A percentile compares a stretch with the other conserved stretches of the same genome.
phyloP scores from a whole-genome alignment of 208 protist species.

The Trypanosoma caninum region DNA sequence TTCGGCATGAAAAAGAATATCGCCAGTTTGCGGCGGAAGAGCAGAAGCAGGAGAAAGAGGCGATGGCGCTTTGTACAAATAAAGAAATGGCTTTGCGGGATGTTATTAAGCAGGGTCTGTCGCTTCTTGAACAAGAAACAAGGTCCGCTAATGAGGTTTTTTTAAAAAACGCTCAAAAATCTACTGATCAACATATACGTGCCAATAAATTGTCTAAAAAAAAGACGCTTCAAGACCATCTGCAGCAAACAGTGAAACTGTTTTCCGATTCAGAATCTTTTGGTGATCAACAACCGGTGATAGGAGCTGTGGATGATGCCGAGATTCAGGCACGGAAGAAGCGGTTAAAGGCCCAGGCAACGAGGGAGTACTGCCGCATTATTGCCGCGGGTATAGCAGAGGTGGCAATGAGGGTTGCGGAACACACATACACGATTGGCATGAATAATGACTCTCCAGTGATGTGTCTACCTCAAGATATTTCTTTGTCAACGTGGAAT shows the following conservation, averaged over 20 bases:
- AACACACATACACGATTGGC: constrained; percentile 54
- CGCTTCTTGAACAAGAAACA: constrained; percentile 33
- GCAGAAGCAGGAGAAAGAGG: constrained; percentile 35
- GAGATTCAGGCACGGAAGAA: neutral
- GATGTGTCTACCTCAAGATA: constrained; percentile 47
- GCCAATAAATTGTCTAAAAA: constrained; percentile 18
- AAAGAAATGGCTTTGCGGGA: constrained; percentile 26
- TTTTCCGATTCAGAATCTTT: neutral
- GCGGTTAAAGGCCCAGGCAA: constrained; percentile 7
- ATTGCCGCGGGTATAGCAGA: constrained; percentile 54
- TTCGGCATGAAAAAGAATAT: constrained; percentile 57
- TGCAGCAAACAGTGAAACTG: neutral
- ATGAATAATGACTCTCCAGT: constrained; percentile 35
- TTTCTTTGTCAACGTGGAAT: constrained; percentile 65
- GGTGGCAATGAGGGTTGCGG: constrained; percentile 65
- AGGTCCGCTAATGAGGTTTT: constrained; percentile 8
- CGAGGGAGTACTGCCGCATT: constrained; percentile 33
- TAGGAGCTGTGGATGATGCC: neutral
- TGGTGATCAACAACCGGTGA: neutral
- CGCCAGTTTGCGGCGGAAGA: constrained; percentile 47
- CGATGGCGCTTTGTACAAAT: constrained; percentile 17
- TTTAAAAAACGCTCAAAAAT: constrained; percentile 7
- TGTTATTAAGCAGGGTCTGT: constrained; percentile 34
- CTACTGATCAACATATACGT: constrained; percentile 5
- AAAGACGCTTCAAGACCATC: constrained; percentile 12